Evolutionary conservation across 192 early-diverging fungal species (phyloP), one percentile per base, ranked within the genome.

Genomic region (Gonapodya prolifera): DNA sequence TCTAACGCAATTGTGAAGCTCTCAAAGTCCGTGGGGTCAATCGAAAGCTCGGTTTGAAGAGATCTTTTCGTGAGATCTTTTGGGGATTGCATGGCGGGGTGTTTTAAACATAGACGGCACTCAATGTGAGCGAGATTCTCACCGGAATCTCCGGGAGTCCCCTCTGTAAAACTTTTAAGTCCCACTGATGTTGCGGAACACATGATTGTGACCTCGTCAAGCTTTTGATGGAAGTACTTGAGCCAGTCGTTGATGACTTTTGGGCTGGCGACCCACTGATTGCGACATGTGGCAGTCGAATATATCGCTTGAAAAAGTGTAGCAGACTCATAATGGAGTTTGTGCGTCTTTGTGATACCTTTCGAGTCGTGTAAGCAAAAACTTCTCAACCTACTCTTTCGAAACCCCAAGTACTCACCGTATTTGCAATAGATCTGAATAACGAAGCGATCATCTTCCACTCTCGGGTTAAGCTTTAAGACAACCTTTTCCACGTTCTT

Each of bases 21-120:
- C 8, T 73, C 71, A 32, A 73, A 73, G 71, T 73, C 71, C 71
- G 28, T 32, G 2, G 71, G 71, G 8, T 30, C 71, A 32, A 73
- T 18, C 2, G 18, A 30, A 18, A 73, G 28, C 71, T 73, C 71
- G 8, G 71, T 73, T 32, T 73, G 18, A 29, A 73, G 71, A 18
- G 18, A 18, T 8, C 71, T 2, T 32, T 73, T 73, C 71, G 29
- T 16, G 18, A 73, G 2, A 32, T 73, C 71, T 73, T 2, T 8
- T 69, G n/a, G n/a, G n/a, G n/a, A n/a, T n/a, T n/a, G n/a, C 8
- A 61, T 61, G 45, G 45, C 8, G 23, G 45, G n/a, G n/a, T n/a
- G n/a, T n/a, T n/a, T n/a, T n/a, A n/a, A n/a, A n/a, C n/a, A n/a
- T n/a, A n/a, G n/a, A n/a, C n/a, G n/a, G n/a, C n/a, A n/a, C n/a